Evolutionary conservation across 2,329 filamentous ascomycete genomes (phyloP).

Genomic region (Colletotrichum chlorophyti): DNA sequence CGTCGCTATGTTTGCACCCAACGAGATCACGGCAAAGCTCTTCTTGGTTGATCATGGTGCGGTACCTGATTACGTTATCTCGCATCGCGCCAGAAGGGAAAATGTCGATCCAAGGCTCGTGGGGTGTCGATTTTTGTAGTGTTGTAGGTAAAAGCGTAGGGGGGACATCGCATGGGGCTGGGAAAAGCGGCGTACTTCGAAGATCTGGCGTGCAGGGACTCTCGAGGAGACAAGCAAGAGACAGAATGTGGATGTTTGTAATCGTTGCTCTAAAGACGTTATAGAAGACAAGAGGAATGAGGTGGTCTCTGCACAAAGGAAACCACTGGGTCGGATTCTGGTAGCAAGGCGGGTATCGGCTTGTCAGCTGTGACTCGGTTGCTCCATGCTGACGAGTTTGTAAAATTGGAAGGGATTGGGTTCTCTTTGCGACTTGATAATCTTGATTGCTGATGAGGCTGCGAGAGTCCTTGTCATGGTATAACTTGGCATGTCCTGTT

Average conservation of each 20-base stretch:
- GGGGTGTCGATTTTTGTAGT: slow-evolving; percentile 32
- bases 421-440: too few relatives aligned
- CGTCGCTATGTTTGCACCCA: background rate
- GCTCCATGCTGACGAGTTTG: background rate
- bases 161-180: slow-evolving; percentile 25
- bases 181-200: slow-evolving; percentile 32
- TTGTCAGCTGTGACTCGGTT: background rate
- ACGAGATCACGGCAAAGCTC: slow-evolving; percentile 16
- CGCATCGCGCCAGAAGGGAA: slow-evolving; percentile 38
- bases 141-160: slow-evolving; percentile 33
- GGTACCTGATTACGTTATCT: slow-evolving; percentile 34
- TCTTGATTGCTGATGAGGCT: too few relatives aligned
- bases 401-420: too few relatives aligned
- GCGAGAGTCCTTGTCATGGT: background rate
- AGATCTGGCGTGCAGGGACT: slow-evolving; percentile 25
- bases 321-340: slow-evolving; percentile 13
- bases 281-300: slow-evolving; percentile 44
- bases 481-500: too few relatives aligned
- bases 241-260: slow-evolving; percentile 40
- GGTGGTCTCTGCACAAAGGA: slow-evolving; percentile 36
- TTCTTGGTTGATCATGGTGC: slow-evolving; percentile 6
- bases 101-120: slow-evolving; percentile 40
- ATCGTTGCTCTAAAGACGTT: slow-evolving; percentile 44
- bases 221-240: slow-evolving; percentile 32
- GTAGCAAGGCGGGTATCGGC: background rate